A percentile compares a stretch with the other conserved stretches of the same genome.
Evolutionary conservation across 768 basidiomycete genomes (phyloP).

Genomic region (Filobasidium floriforme): DNA sequence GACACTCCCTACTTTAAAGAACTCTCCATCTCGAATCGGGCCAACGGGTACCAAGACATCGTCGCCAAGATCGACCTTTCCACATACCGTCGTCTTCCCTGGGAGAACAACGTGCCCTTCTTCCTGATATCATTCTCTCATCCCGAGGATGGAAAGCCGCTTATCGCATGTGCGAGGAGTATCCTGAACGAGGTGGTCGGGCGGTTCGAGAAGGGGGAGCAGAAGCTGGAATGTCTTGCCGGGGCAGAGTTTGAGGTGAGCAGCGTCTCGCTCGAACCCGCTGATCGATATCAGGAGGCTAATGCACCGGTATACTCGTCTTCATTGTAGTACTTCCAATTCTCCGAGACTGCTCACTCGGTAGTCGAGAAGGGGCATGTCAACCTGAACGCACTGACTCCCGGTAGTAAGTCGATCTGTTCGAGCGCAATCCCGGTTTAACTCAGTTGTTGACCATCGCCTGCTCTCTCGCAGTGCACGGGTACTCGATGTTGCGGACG

Average conservation of each 20-base stretch:
- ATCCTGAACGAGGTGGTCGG: conserved; percentile 58
- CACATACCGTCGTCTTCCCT: conserved; percentile 78
- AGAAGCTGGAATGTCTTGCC: conserved; percentile 62
- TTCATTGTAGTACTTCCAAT: conserved; percentile 33
- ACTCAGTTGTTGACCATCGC: neutral
- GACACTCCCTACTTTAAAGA: conserved; percentile 77
- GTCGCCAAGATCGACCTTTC: conserved; percentile 77
- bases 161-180: conserved; percentile 81
- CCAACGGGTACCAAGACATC: conserved; percentile 86
- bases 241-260: conserved; percentile 88
- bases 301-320: neutral
- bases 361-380: conserved; percentile 69
- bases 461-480: conserved; percentile 63
- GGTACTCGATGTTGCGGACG: conserved; percentile 85
- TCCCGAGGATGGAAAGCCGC: conserved; percentile 68
- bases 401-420: conserved; percentile 67
- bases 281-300: neutral
- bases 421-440: neutral
- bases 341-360: conserved; percentile 68
- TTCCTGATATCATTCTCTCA: conserved; percentile 87
- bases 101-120: conserved; percentile 86
- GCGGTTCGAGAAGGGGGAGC: conserved; percentile 46
- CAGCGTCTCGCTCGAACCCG: conserved; percentile 9
- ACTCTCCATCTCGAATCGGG: conserved; percentile 78
- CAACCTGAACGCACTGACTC: conserved; percentile 68